phyloP scores from a whole-genome alignment of 2,329 filamentous ascomycete species.

The Apiospora kogelbergensis region DNA sequence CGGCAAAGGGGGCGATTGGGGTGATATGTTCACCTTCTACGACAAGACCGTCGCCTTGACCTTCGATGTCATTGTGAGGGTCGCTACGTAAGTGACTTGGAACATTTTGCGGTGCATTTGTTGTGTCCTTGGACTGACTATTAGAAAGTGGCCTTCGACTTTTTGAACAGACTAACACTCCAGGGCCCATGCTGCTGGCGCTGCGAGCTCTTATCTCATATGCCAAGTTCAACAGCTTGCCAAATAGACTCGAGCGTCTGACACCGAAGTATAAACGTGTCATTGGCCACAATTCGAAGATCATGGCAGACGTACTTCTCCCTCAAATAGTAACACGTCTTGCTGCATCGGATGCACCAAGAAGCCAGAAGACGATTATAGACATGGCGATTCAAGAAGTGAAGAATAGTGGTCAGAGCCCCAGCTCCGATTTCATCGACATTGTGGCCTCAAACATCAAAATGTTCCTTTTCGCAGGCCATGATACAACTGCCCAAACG shows the following conservation, averaged over 20 bases:
- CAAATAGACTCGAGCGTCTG: neutral
- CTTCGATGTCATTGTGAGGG: conserved; percentile 20
- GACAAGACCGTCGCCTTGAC: conserved; percentile 20
- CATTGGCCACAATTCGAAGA: neutral
- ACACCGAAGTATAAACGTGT: neutral
- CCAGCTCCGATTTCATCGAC: conserved; percentile 11
- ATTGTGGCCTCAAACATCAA: conserved; percentile 19
- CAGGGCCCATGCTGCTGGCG: conserved; percentile 16
- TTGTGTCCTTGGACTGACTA: neutral
- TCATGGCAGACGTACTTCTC: neutral
- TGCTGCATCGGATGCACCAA: neutral
- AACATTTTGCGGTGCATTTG: no score
- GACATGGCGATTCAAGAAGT: conserved; percentile 13
- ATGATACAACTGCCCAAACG: conserved; percentile 26
- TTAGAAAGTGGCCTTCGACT: neutral
- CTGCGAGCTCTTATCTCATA: neutral
- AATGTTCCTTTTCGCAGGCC: conserved; percentile 26
- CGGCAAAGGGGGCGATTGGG: conserved; percentile 1
- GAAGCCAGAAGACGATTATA: neutral
- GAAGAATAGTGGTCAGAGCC: neutral
- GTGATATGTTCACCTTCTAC: conserved; percentile 23
- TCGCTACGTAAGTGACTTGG: neutral
- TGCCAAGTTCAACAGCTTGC: neutral
- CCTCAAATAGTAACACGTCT: neutral
- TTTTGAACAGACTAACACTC: neutral